Conservation (phyloP, 2,329 filamentous ascomycete genomes). For the Magnaporthiopsis incrustans region DNA sequence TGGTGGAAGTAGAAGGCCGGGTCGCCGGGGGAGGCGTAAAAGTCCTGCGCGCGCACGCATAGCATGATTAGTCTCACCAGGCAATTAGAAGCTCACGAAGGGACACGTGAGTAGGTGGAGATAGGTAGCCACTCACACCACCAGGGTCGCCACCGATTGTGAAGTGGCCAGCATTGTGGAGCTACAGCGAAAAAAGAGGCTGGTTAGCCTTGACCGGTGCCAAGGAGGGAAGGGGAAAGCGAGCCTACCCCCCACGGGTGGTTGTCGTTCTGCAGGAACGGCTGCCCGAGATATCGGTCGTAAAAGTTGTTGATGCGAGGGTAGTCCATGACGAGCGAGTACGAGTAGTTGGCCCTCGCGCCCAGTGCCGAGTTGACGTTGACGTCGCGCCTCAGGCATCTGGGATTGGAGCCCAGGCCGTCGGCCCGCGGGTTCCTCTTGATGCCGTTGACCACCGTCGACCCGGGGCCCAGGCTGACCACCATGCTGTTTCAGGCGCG, state of each 20-base stretch:
- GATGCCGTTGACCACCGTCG: constrained; percentile 19
- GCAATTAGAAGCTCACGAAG: no score
- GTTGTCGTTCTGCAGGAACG: constrained; percentile 11
- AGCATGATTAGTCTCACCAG: background rate
- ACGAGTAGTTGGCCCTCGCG: constrained; percentile 18
- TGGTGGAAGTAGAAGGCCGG: constrained; percentile 33
- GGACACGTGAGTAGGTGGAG: no score
- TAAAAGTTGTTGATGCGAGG: constrained; percentile 13
- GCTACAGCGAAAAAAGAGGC: background rate
- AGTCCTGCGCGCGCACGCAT: background rate
- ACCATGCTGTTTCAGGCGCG: constrained; percentile 25
- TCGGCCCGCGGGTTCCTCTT: constrained; percentile 26
- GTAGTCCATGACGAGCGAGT: constrained; percentile 12
- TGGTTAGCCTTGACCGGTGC: no score
- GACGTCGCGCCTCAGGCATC: constrained; percentile 32
- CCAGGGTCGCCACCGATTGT: constrained; percentile 8
- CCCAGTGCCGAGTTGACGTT: constrained; percentile 17
- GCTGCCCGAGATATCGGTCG: constrained; percentile 13
- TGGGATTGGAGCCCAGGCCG: constrained; percentile 31
- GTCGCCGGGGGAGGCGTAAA: constrained; percentile 27
- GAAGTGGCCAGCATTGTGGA: constrained; percentile 8
- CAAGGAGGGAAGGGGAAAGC: constrained; percentile 1
- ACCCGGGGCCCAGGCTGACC: constrained; percentile 30
- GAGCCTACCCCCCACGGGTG: constrained; percentile 13
- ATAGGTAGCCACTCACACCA: constrained; percentile 1